Percentiles rank a stretch among this genome's conserved stretches.
phyloP scores from a whole-genome alignment of 148 eudicot species.

The Salicornia ramosissima region DNA sequence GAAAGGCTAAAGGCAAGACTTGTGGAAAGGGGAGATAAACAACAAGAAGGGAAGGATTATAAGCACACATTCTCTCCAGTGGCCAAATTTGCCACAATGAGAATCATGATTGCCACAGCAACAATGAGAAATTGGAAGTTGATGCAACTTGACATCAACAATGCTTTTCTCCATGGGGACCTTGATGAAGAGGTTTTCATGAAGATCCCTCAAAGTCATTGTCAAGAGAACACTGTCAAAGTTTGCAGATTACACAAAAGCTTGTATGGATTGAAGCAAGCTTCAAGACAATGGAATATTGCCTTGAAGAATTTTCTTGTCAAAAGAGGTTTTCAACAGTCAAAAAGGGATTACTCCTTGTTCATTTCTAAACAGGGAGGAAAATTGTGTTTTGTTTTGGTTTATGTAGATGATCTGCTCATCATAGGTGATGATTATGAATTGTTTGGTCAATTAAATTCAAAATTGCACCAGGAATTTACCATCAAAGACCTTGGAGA shows the following conservation, averaged over 20 bases:
- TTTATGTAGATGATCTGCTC: background rate
- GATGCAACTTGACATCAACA: no score
- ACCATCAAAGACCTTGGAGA: background rate
- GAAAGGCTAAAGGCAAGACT: background rate
- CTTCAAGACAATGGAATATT: background rate
- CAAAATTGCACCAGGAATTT: background rate
- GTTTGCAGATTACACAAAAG: background rate
- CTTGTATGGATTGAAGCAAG: background rate
- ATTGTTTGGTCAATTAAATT: background rate
- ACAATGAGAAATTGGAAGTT: no score
- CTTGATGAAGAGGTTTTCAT: no score
- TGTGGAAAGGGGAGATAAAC: background rate
- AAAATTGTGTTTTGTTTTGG: background rate
- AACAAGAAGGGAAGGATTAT: background rate
- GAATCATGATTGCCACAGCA: no score
- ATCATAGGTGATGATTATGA: no score
- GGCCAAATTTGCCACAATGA: no score
- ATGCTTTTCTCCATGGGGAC: no score
- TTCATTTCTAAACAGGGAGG: background rate
- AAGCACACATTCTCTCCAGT: background rate
- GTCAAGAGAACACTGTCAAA: background rate
- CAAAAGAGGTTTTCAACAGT: background rate
- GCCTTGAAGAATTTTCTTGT: background rate
- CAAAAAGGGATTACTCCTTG: background rate
- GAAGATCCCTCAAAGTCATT: background rate